Conservation (phyloP, 2,329 filamentous ascomycete species). For the Teratosphaeria destructans region DNA sequence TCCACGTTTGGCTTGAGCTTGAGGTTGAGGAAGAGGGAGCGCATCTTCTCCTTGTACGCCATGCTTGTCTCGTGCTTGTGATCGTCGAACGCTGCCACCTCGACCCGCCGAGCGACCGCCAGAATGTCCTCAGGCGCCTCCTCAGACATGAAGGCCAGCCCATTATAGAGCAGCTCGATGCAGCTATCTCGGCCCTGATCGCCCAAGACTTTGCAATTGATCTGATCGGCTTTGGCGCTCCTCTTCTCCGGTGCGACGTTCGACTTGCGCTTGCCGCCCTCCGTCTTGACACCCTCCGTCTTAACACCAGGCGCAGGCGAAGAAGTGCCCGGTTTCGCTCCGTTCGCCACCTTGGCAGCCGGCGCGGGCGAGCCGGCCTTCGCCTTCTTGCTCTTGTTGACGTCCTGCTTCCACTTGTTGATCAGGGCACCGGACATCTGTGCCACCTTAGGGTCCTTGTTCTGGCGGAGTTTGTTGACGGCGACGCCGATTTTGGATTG, state of each 20-base stretch:
- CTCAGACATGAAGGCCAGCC: conserved; percentile 62
- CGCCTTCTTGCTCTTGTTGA: conserved; percentile 41
- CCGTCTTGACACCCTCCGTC: conserved; percentile 27
- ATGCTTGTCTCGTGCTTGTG: conserved; percentile 60
- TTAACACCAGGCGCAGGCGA: conserved; percentile 33
- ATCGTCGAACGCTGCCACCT: conserved; percentile 61
- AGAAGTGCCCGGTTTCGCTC: conserved; percentile 29
- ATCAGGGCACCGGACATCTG: conserved; percentile 73
- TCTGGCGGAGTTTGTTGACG: conserved; percentile 73
- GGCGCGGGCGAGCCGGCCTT: conserved; percentile 35
- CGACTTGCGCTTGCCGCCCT: conserved; percentile 27
- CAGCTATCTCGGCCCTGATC: conserved; percentile 69
- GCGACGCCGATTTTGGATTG: conserved; percentile 85
- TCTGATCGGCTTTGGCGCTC: conserved; percentile 68
- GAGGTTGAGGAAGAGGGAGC: conserved; percentile 86
- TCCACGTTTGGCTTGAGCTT: conserved; percentile 81
- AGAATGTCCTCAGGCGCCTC: conserved; percentile 57
- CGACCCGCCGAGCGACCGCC: conserved; percentile 56
- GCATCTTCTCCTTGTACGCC: conserved; percentile 78
- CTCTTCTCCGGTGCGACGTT: conserved; percentile 64
- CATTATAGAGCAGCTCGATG: conserved; percentile 88
- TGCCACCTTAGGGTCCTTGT: conserved; percentile 64
- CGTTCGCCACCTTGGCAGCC: conserved; percentile 24
- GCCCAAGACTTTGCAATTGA: conserved; percentile 66
- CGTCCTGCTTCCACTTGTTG: conserved; percentile 72